Percentiles rank a stretch among this genome's conserved stretches.
Conservation (phyloP, 2,329 filamentous ascomycete species). For the Pezicula rhizophila region DNA sequence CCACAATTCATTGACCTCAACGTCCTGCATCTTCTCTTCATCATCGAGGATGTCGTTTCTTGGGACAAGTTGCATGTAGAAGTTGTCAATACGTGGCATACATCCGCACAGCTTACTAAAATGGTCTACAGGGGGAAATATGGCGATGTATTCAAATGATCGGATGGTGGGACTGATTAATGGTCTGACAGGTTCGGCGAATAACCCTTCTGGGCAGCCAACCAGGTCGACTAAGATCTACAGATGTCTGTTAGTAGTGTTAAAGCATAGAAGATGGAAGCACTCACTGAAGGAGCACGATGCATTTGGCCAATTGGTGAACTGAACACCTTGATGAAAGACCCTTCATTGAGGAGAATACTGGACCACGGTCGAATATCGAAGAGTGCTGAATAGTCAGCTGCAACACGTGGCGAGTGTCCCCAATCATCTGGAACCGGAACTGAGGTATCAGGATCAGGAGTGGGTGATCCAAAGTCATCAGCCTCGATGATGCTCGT, state of each 20-base stretch:
- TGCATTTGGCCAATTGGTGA: conserved; percentile 64
- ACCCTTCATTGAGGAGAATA: conserved; percentile 68
- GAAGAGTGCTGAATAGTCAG: conserved; percentile 11
- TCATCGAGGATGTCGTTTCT: conserved; percentile 29
- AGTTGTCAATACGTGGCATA: conserved; percentile 43
- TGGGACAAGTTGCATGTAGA: conserved; percentile 49
- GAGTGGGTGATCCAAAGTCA: background rate
- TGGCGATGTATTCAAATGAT: conserved; percentile 53
- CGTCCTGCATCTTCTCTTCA: conserved; percentile 13
- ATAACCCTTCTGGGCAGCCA: conserved; percentile 32
- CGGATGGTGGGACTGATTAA: conserved; percentile 37
- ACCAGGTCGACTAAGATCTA: conserved; percentile 52
- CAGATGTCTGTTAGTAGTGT: conserved; percentile 21
- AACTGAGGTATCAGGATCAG: background rate
- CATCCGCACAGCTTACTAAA: conserved; percentile 42
- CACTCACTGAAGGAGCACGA: conserved; percentile 38
- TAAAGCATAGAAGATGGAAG: background rate
- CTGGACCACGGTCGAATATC: conserved; percentile 49
- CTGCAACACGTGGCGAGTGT: background rate
- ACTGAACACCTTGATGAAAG: conserved; percentile 63
- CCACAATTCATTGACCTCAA: conserved; percentile 26
- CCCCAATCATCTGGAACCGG: background rate
- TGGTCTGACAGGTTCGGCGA: conserved; percentile 20
- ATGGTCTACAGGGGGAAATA: conserved; percentile 62
- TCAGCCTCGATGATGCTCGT: too few relatives aligned